A percentile compares a stretch with the other conserved stretches of the same genome.
Evolutionary conservation across 495 filamentous ascomycete species (phyloP).

Genomic region (Tuber umbilicatum): DNA sequence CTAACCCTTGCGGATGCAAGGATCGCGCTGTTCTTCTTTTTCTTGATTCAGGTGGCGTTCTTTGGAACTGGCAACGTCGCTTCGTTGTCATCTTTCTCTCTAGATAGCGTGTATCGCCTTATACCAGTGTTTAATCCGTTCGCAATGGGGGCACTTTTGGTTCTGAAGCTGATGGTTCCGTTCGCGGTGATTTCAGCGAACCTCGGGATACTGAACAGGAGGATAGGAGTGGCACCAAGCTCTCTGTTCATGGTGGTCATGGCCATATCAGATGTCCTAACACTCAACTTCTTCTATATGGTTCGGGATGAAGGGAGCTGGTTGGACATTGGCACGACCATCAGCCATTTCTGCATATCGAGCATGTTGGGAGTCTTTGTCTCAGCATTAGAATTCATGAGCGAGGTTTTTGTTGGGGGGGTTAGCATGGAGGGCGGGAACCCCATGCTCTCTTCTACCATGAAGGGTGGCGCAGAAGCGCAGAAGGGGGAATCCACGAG

Average conservation of each 20-base stretch:
- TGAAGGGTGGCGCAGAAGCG: not conserved
- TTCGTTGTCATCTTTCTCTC: conserved; percentile 85
- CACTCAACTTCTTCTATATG: conserved; percentile 95
- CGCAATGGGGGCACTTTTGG: conserved; percentile 76
- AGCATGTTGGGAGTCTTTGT: conserved; percentile 87
- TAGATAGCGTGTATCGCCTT: conserved; percentile 86
- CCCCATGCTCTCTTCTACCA: not conserved
- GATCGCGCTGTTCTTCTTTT: conserved; percentile 88
- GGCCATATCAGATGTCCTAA: conserved; percentile 84
- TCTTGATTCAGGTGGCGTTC: conserved; percentile 88
- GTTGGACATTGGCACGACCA: conserved; percentile 95
- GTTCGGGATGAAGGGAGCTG: conserved; percentile 93
- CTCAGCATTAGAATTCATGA: conserved; percentile 74
- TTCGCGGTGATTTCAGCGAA: conserved; percentile 91
- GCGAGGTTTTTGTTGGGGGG: conserved; percentile 74
- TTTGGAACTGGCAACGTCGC: conserved; percentile 97
- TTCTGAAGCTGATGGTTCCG: conserved; percentile 87
- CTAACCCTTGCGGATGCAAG: conserved; percentile 76
- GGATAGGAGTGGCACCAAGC: conserved; percentile 68
- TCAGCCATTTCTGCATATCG: conserved; percentile 89
- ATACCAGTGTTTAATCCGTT: conserved; percentile 93
- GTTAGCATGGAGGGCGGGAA: conserved; percentile 58
- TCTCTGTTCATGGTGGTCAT: conserved; percentile 93
- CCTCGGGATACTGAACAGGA: conserved; percentile 83
- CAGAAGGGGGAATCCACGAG: not conserved